These are phyloP conservation scores for Apiospora pterosperma DNA, from an alignment of 2,329 filamentous ascomycete species.

Conservation along the genomic window DNA sequence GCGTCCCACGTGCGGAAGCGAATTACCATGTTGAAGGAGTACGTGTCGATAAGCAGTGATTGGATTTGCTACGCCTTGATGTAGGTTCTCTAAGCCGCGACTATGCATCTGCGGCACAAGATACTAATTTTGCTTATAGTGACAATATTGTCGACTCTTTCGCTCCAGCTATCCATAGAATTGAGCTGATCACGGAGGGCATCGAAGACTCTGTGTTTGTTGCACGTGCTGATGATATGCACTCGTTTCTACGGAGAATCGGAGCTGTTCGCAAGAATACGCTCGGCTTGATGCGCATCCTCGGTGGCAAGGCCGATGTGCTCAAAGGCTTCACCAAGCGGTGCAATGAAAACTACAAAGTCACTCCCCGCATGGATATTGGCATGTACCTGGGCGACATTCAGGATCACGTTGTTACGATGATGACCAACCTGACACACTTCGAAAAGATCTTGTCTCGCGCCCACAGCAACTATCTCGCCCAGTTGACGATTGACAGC, in stretches of 20 bases:
- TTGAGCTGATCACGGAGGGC: conserved; percentile 83
- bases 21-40: conserved; percentile 90
- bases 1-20: conserved; percentile 85
- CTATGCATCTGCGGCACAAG: not conserved
- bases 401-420: conserved; percentile 98
- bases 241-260: conserved; percentile 81
- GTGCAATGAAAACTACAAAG: conserved; percentile 95
- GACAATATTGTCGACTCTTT: conserved; percentile 98
- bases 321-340: conserved; percentile 97
- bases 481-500: conserved; percentile 89
- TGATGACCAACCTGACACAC: conserved; percentile 94
- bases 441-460: conserved; percentile 97
- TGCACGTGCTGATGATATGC: conserved; percentile 85
- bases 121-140: conserved; percentile 38
- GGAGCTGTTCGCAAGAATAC: conserved; percentile 91
- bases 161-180: conserved; percentile 80
- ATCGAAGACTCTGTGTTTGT: conserved; percentile 97
- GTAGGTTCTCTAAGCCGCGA: conserved; percentile 44
- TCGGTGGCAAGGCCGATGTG: conserved; percentile 97
- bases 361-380: conserved; percentile 94
- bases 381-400: conserved; percentile 96
- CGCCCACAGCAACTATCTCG: conserved; percentile 92
- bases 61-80: conserved; percentile 99
- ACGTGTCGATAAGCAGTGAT: conserved; percentile 89
- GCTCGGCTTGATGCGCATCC: conserved; percentile 85